A percentile compares a stretch with the other conserved stretches of the same genome.
Conservation (phyloP, 441 rosid genomes). For the Viola pubescens region DNA sequence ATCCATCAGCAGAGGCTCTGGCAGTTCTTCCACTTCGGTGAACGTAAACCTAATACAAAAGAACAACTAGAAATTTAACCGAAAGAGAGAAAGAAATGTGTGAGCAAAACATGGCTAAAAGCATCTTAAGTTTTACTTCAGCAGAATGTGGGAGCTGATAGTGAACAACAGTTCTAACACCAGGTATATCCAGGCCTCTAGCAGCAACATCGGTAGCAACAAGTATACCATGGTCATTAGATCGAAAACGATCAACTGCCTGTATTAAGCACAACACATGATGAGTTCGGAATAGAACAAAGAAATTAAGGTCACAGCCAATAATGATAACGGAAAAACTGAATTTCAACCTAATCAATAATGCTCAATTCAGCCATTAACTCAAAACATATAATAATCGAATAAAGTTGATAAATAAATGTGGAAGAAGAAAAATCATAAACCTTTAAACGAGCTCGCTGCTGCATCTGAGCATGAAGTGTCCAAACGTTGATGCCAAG, state of each 20-base stretch:
- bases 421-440: slow-evolving; percentile 13
- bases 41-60: slow-evolving; percentile 70
- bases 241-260: slow-evolving; percentile 93
- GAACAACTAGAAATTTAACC: slow-evolving; percentile 5
- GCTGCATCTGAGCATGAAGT: slow-evolving; percentile 93
- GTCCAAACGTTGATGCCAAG: slow-evolving; percentile 73
- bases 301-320: background rate
- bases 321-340: no score
- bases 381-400: background rate
- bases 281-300: slow-evolving; percentile 13
- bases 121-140: slow-evolving; percentile 43
- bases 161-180: slow-evolving; percentile 88
- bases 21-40: slow-evolving; percentile 99
- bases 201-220: slow-evolving; percentile 97
- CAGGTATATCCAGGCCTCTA: slow-evolving; percentile 94
- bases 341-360: no score
- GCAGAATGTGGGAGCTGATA: slow-evolving; percentile 99
- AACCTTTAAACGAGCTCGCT: slow-evolving; percentile 93
- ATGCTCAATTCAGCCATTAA: no score
- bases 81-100: background rate
- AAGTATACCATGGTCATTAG: slow-evolving; percentile 72
- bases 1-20: slow-evolving; percentile 90
- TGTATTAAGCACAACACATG: slow-evolving; percentile 24
- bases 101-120: slow-evolving; percentile 10
- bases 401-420: background rate